These are phyloP conservation scores for Pythium sp. DNA, from an alignment of 352 stramenopile species.

Conservation along the genomic window DNA sequence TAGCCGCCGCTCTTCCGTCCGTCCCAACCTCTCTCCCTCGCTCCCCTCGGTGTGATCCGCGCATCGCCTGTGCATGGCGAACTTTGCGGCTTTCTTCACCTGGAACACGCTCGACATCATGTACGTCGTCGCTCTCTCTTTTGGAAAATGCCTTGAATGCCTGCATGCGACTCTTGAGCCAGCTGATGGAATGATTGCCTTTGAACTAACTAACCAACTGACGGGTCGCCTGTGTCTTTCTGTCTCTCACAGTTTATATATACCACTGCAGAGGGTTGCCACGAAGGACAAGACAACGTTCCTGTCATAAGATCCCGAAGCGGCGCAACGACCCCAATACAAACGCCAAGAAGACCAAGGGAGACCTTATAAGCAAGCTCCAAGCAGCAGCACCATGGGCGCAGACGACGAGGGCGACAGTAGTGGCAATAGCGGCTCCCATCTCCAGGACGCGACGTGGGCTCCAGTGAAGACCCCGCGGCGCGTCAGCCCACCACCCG, in stretches of 20 bases:
- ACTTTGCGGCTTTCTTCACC: conserved; percentile 23
- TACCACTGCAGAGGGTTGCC: conserved; percentile 6
- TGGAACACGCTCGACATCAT: conserved; percentile 25
- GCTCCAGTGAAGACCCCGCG: background rate
- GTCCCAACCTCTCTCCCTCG: background rate
- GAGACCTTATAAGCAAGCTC: background rate
- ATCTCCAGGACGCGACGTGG: conserved; percentile 12
- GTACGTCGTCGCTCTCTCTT: conserved; percentile 5
- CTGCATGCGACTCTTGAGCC: no score
- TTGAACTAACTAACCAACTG: background rate
- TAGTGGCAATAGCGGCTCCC: conserved; percentile 20
- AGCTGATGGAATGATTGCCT: no score
- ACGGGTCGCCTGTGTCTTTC: background rate
- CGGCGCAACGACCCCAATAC: conserved; percentile 1
- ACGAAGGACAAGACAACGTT: background rate
- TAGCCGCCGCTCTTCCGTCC: background rate
- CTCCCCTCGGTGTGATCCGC: background rate
- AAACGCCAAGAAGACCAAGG: background rate
- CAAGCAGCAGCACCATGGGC: conserved; percentile 13
- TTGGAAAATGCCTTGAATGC: no score
- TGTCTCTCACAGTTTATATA: conserved; percentile 16
- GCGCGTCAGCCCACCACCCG: conserved; percentile 9
- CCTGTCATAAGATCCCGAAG: conserved; percentile 18
- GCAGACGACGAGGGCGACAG: conserved; percentile 19
- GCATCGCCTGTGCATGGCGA: conserved; percentile 18